A percentile compares a stretch with the other conserved stretches of the same genome.
phyloP scores from a whole-genome alignment of 2,329 filamentous ascomycete species.

The Bertia moriformis region DNA sequence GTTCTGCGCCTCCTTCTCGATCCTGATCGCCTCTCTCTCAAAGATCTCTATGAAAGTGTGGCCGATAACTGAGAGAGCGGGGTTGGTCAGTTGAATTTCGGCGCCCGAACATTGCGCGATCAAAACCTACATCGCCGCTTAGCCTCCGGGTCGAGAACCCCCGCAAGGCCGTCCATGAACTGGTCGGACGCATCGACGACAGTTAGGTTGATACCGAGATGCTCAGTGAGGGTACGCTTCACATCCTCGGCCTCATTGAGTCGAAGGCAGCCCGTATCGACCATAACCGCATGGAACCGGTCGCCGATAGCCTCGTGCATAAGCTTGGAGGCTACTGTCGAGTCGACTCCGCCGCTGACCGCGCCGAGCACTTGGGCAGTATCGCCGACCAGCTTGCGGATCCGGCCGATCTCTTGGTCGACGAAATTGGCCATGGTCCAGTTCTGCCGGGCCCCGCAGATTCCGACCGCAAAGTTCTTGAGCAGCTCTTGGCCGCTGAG shows the following conservation, averaged over 20 bases:
- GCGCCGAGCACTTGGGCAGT: slow-evolving; percentile 57
- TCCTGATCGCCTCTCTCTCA: slow-evolving; percentile 51
- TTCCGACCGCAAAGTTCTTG: slow-evolving; percentile 69
- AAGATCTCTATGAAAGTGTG: slow-evolving; percentile 65
- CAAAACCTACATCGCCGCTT: slow-evolving; percentile 86
- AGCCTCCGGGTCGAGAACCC: slow-evolving; percentile 65
- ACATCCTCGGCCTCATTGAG: slow-evolving; percentile 73
- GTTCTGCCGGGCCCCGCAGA: slow-evolving; percentile 61
- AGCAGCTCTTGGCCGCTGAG: slow-evolving; percentile 56
- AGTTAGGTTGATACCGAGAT: slow-evolving; percentile 80
- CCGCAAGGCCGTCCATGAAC: slow-evolving; percentile 65
- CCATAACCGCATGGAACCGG: slow-evolving; percentile 69
- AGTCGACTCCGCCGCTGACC: slow-evolving; percentile 74
- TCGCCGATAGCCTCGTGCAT: slow-evolving; percentile 79
- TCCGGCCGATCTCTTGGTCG: slow-evolving; percentile 65
- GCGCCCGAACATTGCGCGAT: slow-evolving; percentile 24
- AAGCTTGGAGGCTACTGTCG: slow-evolving; percentile 71
- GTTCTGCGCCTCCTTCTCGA: slow-evolving; percentile 52
- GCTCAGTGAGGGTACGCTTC: slow-evolving; percentile 61
- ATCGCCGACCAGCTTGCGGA: slow-evolving; percentile 67
- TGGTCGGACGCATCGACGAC: slow-evolving; percentile 65
- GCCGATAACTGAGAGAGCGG: slow-evolving; percentile 13
- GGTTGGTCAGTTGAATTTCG: background rate
- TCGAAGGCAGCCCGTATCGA: slow-evolving; percentile 75
- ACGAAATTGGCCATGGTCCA: slow-evolving; percentile 83